A percentile compares a stretch with the other conserved stretches of the same genome.
Evolutionary conservation across 768 basidiomycete genomes (phyloP).

Genomic region (Lactarius quietus): DNA sequence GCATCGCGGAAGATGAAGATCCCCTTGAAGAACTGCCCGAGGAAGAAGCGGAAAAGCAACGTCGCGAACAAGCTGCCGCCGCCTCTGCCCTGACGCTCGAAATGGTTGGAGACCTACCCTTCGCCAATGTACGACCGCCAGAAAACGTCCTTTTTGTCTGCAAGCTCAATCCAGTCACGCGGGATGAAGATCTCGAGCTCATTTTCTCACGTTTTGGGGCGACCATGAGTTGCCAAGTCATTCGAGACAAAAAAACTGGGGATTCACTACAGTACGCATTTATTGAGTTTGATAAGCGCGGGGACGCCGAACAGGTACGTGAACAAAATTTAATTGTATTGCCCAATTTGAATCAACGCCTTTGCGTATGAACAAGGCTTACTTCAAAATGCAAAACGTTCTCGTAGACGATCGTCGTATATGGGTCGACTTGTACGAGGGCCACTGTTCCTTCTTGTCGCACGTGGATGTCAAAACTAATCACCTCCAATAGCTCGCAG

Average conservation of each 20-base stretch:
- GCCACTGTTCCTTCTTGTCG: not conserved
- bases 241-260: constrained; percentile 92
- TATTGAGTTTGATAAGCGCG: constrained; percentile 93
- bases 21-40: constrained; percentile 77
- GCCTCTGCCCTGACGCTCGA: constrained; percentile 95
- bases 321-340: not conserved
- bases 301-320: constrained; percentile 88
- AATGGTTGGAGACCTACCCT: constrained; percentile 99
- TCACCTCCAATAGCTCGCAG: constrained; percentile 60
- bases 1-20: constrained; percentile 95
- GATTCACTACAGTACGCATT: constrained; percentile 98
- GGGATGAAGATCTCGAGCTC: constrained; percentile 93
- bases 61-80: constrained; percentile 83
- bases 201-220: constrained; percentile 95
- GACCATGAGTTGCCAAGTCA: constrained; percentile 97
- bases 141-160: constrained; percentile 99
- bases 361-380: constrained; percentile 54
- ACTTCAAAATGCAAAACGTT: constrained; percentile 99
- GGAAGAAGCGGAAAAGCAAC: constrained; percentile 76
- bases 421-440: constrained; percentile 96
- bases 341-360: not conserved
- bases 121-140: constrained; percentile 95
- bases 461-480: constrained; percentile 23
- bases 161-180: constrained; percentile 94
- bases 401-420: constrained; percentile 96